phyloP scores from a whole-genome alignment of 148 eudicot species.

The Diospyros kaki region DNA sequence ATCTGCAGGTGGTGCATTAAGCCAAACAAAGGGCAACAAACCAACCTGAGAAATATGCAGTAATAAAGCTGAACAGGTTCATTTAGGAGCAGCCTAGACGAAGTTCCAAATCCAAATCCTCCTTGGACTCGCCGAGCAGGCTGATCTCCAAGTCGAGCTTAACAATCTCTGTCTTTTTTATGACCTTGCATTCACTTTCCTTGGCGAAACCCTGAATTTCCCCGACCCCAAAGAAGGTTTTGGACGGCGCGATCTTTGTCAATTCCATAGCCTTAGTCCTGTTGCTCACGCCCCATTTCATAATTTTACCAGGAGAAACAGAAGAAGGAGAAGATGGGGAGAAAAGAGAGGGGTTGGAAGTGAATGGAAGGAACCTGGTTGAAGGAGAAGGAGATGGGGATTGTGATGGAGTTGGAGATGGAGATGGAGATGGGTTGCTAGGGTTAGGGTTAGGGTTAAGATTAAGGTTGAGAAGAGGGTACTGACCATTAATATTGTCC shows the following conservation, averaged over 20 bases:
- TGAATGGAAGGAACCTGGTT: constrained; percentile 8
- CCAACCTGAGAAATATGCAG: constrained; percentile 1
- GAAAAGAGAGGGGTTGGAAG: constrained; percentile 5
- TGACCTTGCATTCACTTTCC: constrained; percentile 13
- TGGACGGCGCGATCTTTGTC: constrained; percentile 10
- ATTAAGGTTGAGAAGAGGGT: constrained; percentile 26
- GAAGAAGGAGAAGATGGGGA: constrained; percentile 15
- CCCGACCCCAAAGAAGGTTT: constrained; percentile 18
- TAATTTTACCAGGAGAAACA: constrained; percentile 14
- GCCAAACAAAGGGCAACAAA: neutral
- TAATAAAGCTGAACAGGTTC: neutral
- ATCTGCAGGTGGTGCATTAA: neutral
- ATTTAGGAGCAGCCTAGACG: constrained; percentile 49
- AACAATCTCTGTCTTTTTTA: constrained; percentile 24
- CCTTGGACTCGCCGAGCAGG: constrained; percentile 22
- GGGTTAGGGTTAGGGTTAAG: constrained; percentile 38
- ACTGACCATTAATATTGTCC: neutral
- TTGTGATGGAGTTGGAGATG: neutral
- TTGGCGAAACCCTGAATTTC: constrained; percentile 9
- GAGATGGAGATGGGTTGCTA: constrained; percentile 13
- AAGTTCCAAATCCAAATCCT: constrained; percentile 80
- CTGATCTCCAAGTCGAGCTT: constrained; percentile 61
- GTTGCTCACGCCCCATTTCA: constrained; percentile 14
- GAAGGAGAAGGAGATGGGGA: constrained; percentile 8
- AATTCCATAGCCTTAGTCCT: neutral